A percentile compares a stretch with the other conserved stretches of the same genome.
phyloP scores from a whole-genome alignment of 768 basidiomycete genomes.

The Suillus plorans region DNA sequence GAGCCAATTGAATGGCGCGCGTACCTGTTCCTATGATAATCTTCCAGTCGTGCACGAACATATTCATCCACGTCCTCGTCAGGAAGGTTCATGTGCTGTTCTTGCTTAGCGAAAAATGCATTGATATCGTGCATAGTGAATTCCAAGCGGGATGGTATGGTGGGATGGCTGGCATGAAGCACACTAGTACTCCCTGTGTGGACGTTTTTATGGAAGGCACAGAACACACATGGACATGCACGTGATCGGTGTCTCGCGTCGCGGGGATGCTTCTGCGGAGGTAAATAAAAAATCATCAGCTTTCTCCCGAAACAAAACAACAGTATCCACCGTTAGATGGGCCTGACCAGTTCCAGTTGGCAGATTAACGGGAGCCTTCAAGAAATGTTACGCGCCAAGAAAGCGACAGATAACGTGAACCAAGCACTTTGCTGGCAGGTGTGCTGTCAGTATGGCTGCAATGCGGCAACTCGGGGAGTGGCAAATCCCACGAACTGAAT shows the following conservation, averaged over 20 bases:
- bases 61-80: conserved; percentile 55
- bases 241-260: conserved; percentile 5
- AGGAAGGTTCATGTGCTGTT: conserved; percentile 50
- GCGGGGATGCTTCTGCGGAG: conserved; percentile 5
- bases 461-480: background rate
- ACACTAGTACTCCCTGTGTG: background rate
- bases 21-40: conserved; percentile 17
- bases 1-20: background rate
- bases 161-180: background rate
- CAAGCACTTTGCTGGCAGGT: conserved; percentile 2
- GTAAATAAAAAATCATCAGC: conserved; percentile 7
- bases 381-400: background rate
- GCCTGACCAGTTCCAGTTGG: background rate
- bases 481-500: conserved; percentile 6
- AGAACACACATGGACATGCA: conserved; percentile 9
- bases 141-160: background rate
- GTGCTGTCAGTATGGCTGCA: background rate
- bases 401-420: background rate
- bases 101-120: conserved; percentile 55
- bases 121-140: conserved; percentile 37
- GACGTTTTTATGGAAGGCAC: conserved; percentile 6
- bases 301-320: background rate
- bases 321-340: background rate
- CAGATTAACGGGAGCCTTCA: background rate
- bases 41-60: conserved; percentile 31